Percentiles rank a stretch among this genome's conserved stretches.
Conservation (phyloP, 139 green algal species). For the Chlamydomonas eustigma region DNA sequence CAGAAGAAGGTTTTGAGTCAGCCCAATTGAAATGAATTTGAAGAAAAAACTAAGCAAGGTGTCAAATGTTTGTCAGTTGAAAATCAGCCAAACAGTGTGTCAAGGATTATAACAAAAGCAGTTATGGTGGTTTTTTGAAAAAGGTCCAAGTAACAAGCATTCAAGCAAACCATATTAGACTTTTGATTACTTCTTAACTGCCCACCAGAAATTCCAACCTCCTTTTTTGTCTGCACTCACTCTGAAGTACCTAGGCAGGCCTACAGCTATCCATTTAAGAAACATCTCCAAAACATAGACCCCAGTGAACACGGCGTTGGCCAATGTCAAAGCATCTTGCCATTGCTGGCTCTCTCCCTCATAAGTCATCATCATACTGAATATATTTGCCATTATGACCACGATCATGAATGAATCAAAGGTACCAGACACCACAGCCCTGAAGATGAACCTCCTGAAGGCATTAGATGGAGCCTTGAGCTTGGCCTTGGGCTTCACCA, state of each 20-base stretch:
- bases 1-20: no score
- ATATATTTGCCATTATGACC: conserved; percentile 21
- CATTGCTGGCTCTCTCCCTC: conserved; percentile 13
- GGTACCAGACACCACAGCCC: neutral
- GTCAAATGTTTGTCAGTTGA: no score
- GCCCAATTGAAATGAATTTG: no score
- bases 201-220: no score
- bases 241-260: conserved; percentile 12
- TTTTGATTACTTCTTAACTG: no score
- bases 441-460: neutral
- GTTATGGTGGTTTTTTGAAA: no score
- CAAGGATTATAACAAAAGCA: no score
- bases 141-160: no score
- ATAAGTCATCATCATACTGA: conserved; percentile 29
- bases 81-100: no score
- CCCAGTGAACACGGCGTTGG: conserved; percentile 51
- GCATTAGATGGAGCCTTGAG: neutral
- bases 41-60: no score
- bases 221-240: no score
- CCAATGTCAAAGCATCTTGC: conserved; percentile 10
- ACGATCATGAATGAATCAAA: conserved; percentile 18
- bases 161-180: no score
- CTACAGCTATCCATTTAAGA: conserved; percentile 48
- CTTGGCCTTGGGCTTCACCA: neutral
- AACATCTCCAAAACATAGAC: conserved; percentile 60